Percentiles rank a stretch among this genome's conserved stretches.
These are phyloP conservation scores for Cladochytrium tenue DNA, from an alignment of 371 early-diverging fungal species.

Conservation along the genomic window DNA sequence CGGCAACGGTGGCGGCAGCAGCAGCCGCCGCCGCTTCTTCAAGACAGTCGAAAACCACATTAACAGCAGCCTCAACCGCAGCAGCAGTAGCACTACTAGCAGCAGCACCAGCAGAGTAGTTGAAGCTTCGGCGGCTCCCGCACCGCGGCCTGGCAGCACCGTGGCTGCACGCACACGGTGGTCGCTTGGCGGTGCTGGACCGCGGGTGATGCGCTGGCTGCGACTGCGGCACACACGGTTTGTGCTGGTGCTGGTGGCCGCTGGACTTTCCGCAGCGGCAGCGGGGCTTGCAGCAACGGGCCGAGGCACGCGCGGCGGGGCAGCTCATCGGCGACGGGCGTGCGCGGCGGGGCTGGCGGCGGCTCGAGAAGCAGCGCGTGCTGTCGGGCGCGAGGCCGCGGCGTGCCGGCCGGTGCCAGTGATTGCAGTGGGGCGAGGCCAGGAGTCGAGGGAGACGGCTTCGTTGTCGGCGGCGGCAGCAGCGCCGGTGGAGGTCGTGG, in stretches of 20 bases:
- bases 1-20: no score
- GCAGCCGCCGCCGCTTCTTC: no score
- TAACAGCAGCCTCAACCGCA: no score
- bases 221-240: not conserved
- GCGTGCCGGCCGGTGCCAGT: not conserved
- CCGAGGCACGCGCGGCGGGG: not conserved
- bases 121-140: not conserved
- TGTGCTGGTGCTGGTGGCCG: not conserved
- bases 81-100: no score
- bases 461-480: not conserved
- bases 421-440: not conserved
- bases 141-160: not conserved
- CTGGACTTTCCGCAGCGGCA: not conserved
- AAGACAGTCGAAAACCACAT: no score
- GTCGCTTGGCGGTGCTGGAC: no score
- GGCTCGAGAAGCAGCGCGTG: not conserved
- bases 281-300: not conserved
- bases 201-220: no score
- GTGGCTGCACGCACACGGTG: not conserved
- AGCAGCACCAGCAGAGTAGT: no score
- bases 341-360: not conserved
- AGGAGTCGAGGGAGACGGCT: not conserved
- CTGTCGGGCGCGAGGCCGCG: not conserved
- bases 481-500: not conserved
- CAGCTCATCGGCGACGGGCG: not conserved